Percentiles rank a stretch among this genome's conserved stretches.
Conservation (phyloP, 1,139 yeast species). For the Diutina rugosa region DNA sequence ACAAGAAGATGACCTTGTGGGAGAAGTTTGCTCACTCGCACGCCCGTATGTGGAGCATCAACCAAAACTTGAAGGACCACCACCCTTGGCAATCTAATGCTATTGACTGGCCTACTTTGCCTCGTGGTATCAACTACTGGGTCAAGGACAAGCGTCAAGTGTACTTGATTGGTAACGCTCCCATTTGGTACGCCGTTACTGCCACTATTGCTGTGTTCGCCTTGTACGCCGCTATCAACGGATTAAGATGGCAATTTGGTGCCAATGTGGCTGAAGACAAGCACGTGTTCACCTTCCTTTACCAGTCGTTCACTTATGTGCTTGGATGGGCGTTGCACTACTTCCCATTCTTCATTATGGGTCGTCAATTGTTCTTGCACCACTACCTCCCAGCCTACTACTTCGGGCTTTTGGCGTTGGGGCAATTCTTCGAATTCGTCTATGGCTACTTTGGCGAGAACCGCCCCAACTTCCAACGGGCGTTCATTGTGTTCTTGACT, state of each 20-base stretch:
- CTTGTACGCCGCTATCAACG: slow-evolving; percentile 37
- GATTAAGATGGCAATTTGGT: slow-evolving; percentile 73
- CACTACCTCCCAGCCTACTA: slow-evolving; percentile 88
- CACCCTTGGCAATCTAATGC: slow-evolving; percentile 89
- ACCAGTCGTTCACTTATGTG: slow-evolving; percentile 53
- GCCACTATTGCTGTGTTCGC: slow-evolving; percentile 41
- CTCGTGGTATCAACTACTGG: slow-evolving; percentile 96
- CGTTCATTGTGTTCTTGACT: slow-evolving; percentile 21
- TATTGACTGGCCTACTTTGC: slow-evolving; percentile 74
- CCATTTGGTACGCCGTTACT: slow-evolving; percentile 82
- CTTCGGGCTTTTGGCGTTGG: slow-evolving; percentile 75
- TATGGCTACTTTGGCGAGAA: background rate
- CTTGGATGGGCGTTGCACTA: slow-evolving; percentile 81
- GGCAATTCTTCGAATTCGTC: slow-evolving; percentile 61
- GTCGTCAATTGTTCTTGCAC: slow-evolving; percentile 84
- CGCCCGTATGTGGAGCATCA: slow-evolving; percentile 82
- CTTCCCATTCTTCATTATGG: slow-evolving; percentile 85
- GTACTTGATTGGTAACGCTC: slow-evolving; percentile 82
- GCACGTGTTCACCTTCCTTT: slow-evolving; percentile 57
- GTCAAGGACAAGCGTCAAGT: slow-evolving; percentile 62
- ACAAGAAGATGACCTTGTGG: slow-evolving; percentile 50
- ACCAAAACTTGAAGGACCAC: slow-evolving; percentile 70
- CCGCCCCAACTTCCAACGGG: slow-evolving; percentile 17
- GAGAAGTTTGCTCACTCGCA: slow-evolving; percentile 70
- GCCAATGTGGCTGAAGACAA: slow-evolving; percentile 32